Conservation (phyloP, 176 grass and related monocot genomes). For the Musa beccarii region DNA sequence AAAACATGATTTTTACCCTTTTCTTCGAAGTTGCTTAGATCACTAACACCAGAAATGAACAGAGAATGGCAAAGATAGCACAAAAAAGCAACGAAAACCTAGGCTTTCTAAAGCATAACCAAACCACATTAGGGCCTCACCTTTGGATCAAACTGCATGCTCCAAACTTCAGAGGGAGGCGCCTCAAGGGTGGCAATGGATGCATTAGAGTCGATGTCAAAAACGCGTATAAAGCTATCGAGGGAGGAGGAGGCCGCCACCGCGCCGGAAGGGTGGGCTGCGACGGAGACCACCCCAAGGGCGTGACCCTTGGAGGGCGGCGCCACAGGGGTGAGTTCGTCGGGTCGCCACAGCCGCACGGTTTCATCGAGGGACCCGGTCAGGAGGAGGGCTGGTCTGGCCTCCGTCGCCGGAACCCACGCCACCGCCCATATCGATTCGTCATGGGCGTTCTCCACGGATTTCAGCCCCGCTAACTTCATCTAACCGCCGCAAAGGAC, state of each 20-base stretch:
- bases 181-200: conserved; percentile 67
- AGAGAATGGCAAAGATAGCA: not conserved
- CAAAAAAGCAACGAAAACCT: not conserved
- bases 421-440: conserved; percentile 89
- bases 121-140: conserved; percentile 7
- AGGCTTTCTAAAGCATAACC: not conserved
- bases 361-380: conserved; percentile 82
- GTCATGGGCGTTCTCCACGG: conserved; percentile 63
- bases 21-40: too few species aligned
- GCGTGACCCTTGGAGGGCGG: conserved; percentile 37
- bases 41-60: not conserved
- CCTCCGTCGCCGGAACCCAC: conserved; percentile 53
- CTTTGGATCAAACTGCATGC: conserved; percentile 92
- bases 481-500: conserved; percentile 14
- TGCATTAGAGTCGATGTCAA: conserved; percentile 56
- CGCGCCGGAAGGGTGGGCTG: conserved; percentile 51
- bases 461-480: conserved; percentile 84
- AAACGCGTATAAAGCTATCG: conserved; percentile 73
- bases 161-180: conserved; percentile 82
- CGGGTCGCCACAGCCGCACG: conserved; percentile 55
- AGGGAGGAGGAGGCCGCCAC: conserved; percentile 65
- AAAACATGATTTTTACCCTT: too few species aligned
- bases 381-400: conserved; percentile 54
- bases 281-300: conserved; percentile 62
- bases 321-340: conserved; percentile 44